phyloP scores from a whole-genome alignment of 2,329 filamentous ascomycete species.

The Sclerotinia subarctica region DNA sequence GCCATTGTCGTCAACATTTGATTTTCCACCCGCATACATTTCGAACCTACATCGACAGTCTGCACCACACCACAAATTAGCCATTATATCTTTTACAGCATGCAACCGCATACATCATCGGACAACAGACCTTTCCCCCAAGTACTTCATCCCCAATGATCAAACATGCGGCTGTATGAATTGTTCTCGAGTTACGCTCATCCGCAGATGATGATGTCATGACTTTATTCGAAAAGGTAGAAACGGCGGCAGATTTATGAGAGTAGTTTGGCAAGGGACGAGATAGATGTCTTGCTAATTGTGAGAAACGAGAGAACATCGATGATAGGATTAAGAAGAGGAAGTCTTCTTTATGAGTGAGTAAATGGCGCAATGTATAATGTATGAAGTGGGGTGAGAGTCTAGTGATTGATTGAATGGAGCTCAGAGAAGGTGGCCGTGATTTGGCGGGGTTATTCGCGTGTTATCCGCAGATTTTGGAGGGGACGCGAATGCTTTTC shows the following conservation, averaged over 20 bases:
- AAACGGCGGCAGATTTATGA: conserved; percentile 40
- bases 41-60: conserved; percentile 41
- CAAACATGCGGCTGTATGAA: conserved; percentile 86
- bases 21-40: not conserved
- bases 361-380: not conserved
- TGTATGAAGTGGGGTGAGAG: conserved; percentile 5
- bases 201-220: conserved; percentile 52
- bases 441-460: not conserved
- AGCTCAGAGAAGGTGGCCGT: not conserved
- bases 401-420: not conserved
- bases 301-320: conserved; percentile 77
- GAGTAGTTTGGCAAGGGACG: conserved; percentile 58
- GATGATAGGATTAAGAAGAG: not conserved
- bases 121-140: conserved; percentile 73
- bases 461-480: not conserved
- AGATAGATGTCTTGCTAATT: conserved; percentile 69
- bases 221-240: conserved; percentile 32
- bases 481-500: not conserved
- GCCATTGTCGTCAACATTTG: conserved; percentile 27
- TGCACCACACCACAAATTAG: conserved; percentile 27
- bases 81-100: conserved; percentile 33
- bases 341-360: not conserved
- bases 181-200: conserved; percentile 60
- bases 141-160: conserved; percentile 98
- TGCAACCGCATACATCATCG: conserved; percentile 31